Base-by-base conservation (phyloP, 164 flowering plant species). In the Warburgia ugandensis region DNA sequence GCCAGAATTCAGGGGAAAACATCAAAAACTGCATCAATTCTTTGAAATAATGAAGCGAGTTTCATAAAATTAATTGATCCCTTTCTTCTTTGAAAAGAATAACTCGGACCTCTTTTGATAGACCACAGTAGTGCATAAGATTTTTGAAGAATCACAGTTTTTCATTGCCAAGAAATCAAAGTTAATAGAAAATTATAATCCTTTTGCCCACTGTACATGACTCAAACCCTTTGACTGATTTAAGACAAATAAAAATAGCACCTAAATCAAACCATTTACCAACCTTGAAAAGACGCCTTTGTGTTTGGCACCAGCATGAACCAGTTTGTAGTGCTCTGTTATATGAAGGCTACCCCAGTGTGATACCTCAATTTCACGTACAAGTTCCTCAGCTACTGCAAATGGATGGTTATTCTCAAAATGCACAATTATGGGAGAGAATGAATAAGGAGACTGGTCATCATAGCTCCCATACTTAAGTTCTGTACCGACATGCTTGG, bases 331-430 rank as follows among this genome's bases (percentile, higher is more conserved):
- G 45, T 68, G 82, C 64, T 94, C 99, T 10, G 89, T 94, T 20
- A 94, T 61, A 64, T 86, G 97, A 48, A 94, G 21, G 64, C 69
- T 94, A 27, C 99, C 99, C 99, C 99, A 94, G 31, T 94, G 99
- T 55, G 99, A 94, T 57, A 94, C 77, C 69, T 89, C 97, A 20
- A 89, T 68, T 62, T 86, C 94, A 29, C 99, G 84, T 20, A 76
- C 78, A 68, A 94, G 91, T 72, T 94, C 97, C 81, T 94, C 99
- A 68, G 84, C 92, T 68, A 89, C 96, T 51, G 92, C 79, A 72
- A 89, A 94, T 58, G 97, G 94, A 52, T 67, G 66, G 63, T 94
- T 94, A 55, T 89, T 89, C 76, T 94, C 96, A 63, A 82, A 84
- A 74, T 94, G 99, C 53, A 89, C 64, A 43, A 77, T 52, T 19